Percentiles rank a stretch among this genome's conserved stretches.
Conservation (phyloP, 768 basidiomycete species). For the Naganishia kalamii region DNA sequence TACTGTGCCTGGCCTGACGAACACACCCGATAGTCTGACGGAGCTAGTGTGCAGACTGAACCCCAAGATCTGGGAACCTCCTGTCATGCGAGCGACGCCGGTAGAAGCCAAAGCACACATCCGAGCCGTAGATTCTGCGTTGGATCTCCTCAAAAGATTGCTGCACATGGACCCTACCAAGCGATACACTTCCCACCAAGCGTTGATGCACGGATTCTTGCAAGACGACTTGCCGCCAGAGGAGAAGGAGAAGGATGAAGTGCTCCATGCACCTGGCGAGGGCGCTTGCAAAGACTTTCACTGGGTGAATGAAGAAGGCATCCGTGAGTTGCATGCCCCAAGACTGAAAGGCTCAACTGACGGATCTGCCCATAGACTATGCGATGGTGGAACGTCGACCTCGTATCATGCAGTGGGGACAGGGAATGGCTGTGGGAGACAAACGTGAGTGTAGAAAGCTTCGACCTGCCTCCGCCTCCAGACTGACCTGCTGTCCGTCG, state of each 20-base stretch:
- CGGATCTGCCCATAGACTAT: background rate
- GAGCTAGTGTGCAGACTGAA: constrained; percentile 73
- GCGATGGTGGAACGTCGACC: constrained; percentile 19
- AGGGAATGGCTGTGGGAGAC: constrained; percentile 23
- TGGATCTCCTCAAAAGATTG: constrained; percentile 67
- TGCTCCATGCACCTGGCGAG: constrained; percentile 16
- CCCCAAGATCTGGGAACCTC: constrained; percentile 53
- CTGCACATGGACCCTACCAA: constrained; percentile 71
- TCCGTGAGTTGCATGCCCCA: constrained; percentile 6
- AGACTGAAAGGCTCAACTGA: background rate
- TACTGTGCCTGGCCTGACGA: constrained; percentile 72
- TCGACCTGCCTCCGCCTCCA: too few relatives aligned
- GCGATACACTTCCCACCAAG: constrained; percentile 68
- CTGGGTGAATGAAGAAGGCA: constrained; percentile 11
- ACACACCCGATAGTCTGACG: constrained; percentile 63
- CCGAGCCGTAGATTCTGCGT: constrained; percentile 58
- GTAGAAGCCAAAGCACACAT: constrained; percentile 50
- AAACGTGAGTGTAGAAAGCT: constrained; percentile 14
- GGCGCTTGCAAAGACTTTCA: constrained; percentile 25
- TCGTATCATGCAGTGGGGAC: constrained; percentile 15
- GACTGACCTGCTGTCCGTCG: too few relatives aligned
- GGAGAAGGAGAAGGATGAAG: constrained; percentile 29
- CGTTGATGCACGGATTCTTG: constrained; percentile 75
- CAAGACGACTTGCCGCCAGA: constrained; percentile 50
- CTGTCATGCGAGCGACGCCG: constrained; percentile 53